Percentiles rank a stretch among this genome's conserved stretches.
These are phyloP conservation scores for Mycena leptocephala DNA, from an alignment of 768 basidiomycete genomes.

Conservation along the genomic window DNA sequence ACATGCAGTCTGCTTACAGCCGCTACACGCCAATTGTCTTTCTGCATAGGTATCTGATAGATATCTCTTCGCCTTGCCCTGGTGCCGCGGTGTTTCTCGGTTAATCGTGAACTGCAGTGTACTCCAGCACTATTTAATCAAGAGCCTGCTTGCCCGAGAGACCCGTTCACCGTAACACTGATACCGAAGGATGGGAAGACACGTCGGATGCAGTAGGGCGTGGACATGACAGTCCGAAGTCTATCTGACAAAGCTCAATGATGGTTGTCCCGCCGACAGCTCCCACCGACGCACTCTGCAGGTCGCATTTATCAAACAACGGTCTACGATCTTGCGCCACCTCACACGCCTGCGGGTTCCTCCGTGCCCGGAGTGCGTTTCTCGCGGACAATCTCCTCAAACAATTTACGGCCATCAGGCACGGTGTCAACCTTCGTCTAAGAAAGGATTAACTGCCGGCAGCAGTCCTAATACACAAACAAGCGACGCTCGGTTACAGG, in stretches of 20 bases:
- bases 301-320: neutral
- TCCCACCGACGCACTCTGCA: conserved; percentile 1
- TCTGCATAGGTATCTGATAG: too few relatives aligned
- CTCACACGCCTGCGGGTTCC: neutral
- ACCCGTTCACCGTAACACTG: neutral
- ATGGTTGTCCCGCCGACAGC: conserved; percentile 16
- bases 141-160: too few relatives aligned
- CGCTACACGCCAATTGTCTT: too few relatives aligned
- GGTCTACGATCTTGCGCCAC: conserved; percentile 9
- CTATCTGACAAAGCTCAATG: neutral
- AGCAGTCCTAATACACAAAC: neutral
- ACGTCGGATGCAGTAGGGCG: neutral
- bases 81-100: too few relatives aligned
- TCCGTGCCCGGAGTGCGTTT: too few relatives aligned
- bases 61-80: too few relatives aligned
- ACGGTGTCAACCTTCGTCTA: neutral
- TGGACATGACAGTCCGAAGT: neutral
- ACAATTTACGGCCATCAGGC: neutral
- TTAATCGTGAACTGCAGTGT: too few relatives aligned
- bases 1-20: too few relatives aligned
- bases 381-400: neutral
- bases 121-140: too few relatives aligned
- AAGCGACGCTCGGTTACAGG: neutral
- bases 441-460: neutral
- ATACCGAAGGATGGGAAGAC: neutral